Evolutionary conservation across 305 asterid genomes (phyloP), one percentile per base, ranked within the genome.

Genomic region (Fraxinus baroniana): DNA sequence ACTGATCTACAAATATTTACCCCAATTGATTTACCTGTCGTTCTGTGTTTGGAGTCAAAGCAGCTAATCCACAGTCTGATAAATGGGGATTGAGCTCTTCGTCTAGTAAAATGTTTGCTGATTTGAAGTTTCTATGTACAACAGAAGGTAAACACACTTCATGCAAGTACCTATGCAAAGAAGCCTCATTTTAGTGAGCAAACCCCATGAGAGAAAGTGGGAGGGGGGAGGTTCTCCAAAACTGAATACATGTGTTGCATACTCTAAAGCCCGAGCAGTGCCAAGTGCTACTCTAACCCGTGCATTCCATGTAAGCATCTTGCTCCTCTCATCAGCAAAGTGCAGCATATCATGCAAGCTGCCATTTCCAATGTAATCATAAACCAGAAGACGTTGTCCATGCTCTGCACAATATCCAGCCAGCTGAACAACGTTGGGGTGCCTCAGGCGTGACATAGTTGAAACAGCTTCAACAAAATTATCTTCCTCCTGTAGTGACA

Each of bases 251-350:
- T 24, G 26, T 71, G 83, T 24, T 24, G 30, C 97, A 77, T 93
- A 96, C 99, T 96, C 98, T 78, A 96, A 88, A 80, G 99, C 99
- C 87, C 99, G 90, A 85, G 99, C 98, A 71, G 97, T 91, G 87
- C 98, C 98, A 84, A 94, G 98, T 68, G 98, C 97, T 75, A 94
- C 95, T 91, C 93, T 91, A 82, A 96, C 96, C 30, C 99, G 97
- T 73, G 97, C 97, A 78, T 94, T 96, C 99, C 98, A 94, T 22
- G 98, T 94, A 82, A 96, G 90, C 95, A 91, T 57, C 84, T 84
- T 89, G 88, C 90, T 92, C 84, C 30, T 26, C 30, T 96, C 98
- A 83, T 93, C 96, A 73, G 94, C 93, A 86, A 89, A 92, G 91
- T 96, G 98, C 84, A 96, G 89, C 94, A 91, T 91, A 82, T 96